phyloP scores from a whole-genome alignment of 306 rosid species.

The Glycine soja region DNA sequence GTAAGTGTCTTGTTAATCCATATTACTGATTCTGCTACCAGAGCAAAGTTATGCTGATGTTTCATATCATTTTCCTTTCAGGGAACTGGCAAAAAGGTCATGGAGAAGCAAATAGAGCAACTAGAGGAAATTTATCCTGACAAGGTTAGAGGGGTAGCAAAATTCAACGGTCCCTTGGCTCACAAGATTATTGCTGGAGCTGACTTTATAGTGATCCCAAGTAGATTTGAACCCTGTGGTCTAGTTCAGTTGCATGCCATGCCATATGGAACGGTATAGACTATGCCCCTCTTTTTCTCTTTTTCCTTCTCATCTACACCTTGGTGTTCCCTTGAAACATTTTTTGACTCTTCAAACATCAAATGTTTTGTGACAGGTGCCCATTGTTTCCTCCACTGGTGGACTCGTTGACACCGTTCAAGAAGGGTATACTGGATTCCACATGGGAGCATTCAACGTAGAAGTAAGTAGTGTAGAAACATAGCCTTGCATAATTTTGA shows the following conservation, averaged over 20 bases:
- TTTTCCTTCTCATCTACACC: slow-evolving; percentile 10
- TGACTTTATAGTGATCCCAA: slow-evolving; percentile 72
- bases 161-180: slow-evolving; percentile 73
- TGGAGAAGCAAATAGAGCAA: slow-evolving; percentile 73
- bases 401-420: slow-evolving; percentile 88
- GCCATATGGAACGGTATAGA: slow-evolving; percentile 77
- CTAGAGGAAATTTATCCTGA: slow-evolving; percentile 64
- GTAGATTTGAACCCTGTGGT: slow-evolving; percentile 93
- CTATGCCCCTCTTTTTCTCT: slow-evolving; percentile 2
- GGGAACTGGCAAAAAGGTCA: slow-evolving; percentile 82
- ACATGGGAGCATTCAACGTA: slow-evolving; percentile 63
- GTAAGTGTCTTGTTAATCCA: slow-evolving; percentile 56
- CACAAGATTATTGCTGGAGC: slow-evolving; percentile 82
- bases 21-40: slow-evolving; percentile 12
- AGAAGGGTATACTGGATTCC: slow-evolving; percentile 89
- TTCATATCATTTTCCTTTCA: slow-evolving; percentile 30
- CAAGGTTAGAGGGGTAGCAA: slow-evolving; percentile 69
- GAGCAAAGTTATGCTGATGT: slow-evolving; percentile 29
- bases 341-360: slow-evolving; percentile 11
- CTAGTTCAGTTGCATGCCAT: slow-evolving; percentile 85
- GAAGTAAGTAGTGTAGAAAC: slow-evolving; percentile 55
- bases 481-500: slow-evolving; percentile 18
- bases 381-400: slow-evolving; percentile 84
- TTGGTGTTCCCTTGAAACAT: slow-evolving; percentile 1
- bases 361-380: slow-evolving; percentile 56